phyloP scores from a whole-genome alignment of 192 early-diverging fungal species.

The Coemansia sp. region DNA sequence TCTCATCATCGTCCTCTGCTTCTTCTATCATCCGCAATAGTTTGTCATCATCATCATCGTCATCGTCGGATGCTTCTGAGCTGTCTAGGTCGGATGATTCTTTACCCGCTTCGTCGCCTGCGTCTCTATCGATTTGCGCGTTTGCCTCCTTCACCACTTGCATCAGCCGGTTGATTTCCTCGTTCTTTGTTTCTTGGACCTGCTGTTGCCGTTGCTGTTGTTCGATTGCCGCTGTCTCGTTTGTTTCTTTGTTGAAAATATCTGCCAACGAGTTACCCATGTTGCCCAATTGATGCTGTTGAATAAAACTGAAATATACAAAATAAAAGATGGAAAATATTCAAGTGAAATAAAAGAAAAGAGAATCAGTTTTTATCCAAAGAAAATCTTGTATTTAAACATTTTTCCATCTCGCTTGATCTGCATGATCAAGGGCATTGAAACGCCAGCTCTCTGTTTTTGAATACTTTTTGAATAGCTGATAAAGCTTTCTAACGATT shows the following conservation, averaged over 20 bases:
- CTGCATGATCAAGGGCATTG: no score
- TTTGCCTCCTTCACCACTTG: conserved; percentile 24
- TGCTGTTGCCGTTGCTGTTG: conserved; percentile 10
- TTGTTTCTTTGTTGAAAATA: neutral
- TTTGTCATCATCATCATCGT: conserved; percentile 22
- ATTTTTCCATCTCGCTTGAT: no score
- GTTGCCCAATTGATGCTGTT: neutral
- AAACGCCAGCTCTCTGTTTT: no score
- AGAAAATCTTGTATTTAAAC: neutral
- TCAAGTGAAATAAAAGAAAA: neutral
- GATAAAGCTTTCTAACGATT: no score
- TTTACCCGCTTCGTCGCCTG: neutral
- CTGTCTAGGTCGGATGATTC: conserved; percentile 8
- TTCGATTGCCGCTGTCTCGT: neutral
- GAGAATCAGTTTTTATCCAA: neutral
- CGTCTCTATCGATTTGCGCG: neutral
- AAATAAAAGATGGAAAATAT: no score
- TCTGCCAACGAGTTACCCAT: neutral
- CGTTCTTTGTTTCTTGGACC: neutral
- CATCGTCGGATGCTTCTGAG: conserved; percentile 10
- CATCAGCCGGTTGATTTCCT: conserved; percentile 11
- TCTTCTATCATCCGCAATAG: conserved; percentile 24
- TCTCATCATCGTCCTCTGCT: conserved; percentile 21
- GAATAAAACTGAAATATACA: neutral
- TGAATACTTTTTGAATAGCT: no score